phyloP scores from a whole-genome alignment of 345 rosid genomes.

The Anastatica hierochuntica region DNA sequence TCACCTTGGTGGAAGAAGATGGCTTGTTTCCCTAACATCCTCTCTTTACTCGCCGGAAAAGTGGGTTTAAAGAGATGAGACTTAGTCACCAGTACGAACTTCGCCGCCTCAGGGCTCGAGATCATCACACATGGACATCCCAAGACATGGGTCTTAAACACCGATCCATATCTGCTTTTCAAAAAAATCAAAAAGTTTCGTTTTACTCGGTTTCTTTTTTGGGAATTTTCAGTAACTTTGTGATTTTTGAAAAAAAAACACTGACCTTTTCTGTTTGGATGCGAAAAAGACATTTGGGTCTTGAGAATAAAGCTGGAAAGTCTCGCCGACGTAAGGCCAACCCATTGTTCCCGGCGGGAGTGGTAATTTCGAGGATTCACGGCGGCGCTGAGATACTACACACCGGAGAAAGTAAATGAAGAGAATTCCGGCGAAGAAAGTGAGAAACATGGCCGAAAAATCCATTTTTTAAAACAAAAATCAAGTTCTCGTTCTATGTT shows the following conservation, averaged over 20 bases:
- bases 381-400: constrained; percentile 22
- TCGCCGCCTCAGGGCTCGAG: constrained; percentile 76
- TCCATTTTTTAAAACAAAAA: constrained; percentile 25
- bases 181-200: not conserved
- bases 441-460: constrained; percentile 20
- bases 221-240: too few relatives aligned
- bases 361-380: constrained; percentile 30
- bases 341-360: constrained; percentile 88
- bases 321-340: constrained; percentile 80
- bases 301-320: constrained; percentile 81
- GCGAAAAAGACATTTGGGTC: constrained; percentile 82
- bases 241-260: not conserved
- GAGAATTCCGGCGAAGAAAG: constrained; percentile 18
- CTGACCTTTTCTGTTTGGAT: constrained; percentile 46
- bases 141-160: constrained; percentile 72
- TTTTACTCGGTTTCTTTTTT: too few relatives aligned
- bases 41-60: constrained; percentile 82
- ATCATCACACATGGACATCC: constrained; percentile 91
- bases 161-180: constrained; percentile 47
- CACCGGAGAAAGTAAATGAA: constrained; percentile 26
- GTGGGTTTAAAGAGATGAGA: constrained; percentile 81
- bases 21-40: constrained; percentile 75
- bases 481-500: not conserved
- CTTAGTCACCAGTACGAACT: constrained; percentile 54
- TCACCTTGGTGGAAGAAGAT: constrained; percentile 84